Base-by-base conservation (phyloP, 1,284 basidiomycete species). In the Cutaneotrichosporon sp. region DNA sequence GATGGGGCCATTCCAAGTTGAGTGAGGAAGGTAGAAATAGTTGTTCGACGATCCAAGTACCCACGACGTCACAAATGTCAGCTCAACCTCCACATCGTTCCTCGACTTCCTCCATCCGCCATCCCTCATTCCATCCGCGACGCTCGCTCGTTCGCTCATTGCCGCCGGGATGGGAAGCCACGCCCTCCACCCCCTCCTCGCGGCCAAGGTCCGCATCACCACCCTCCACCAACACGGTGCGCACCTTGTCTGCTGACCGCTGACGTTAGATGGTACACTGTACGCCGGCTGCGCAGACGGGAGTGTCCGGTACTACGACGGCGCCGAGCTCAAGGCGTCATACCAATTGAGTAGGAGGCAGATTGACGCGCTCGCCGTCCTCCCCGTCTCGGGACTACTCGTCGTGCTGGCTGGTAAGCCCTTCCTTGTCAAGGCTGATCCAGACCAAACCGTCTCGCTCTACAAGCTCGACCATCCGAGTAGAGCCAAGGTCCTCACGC, bases 301-400 rank as follows among this genome's bases (percentile, higher is more conserved):
- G 22, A 88, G 81, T 62, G 74, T 95, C 42, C 84, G 89, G 65
- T 68, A 76, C 18, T 74, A 73, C 60, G 66, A 47, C 68, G 65
- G 49, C 66, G 47, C 75, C 21, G 56, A 76, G 55, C 50, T 63
- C 30, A 47, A 61, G 56, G 61, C 60, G 69, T 86, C 85, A 18
- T 90, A 87, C 85, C 88, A 87, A 66, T 78, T 94, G 36, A 82
- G 84, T 14, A 84, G 87, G 68, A 86, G 85, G 70, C 84, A 89
- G 13, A 90, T 98, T 50, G 93, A 97, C 63, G 92, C 92, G 74
- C 81, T 97, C 6, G 90, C 88, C 3, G 89, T 89, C 59, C 85
- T 97, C 68, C 88, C 89, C 68, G 90, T 92, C 70, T 85, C 91
- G 16, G 89, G 91, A 70, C 89, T 90, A 11, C 82, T 97, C 32